A percentile compares a stretch with the other conserved stretches of the same genome.
Evolutionary conservation across 805 yeast species (phyloP).

Genomic region (Schizosaccharomyces pombe): DNA sequence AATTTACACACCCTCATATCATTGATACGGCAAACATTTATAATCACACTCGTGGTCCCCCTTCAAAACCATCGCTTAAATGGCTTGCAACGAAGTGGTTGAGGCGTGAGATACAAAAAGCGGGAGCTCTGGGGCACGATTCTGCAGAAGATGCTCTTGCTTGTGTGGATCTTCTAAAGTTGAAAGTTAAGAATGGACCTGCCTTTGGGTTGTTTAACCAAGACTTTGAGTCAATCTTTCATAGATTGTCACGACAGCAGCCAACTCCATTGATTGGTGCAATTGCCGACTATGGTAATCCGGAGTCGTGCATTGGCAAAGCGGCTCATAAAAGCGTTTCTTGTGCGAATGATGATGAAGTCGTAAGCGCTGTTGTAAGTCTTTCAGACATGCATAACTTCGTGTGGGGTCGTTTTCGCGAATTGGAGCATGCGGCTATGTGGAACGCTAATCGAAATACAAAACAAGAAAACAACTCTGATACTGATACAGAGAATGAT

Average conservation of each 20-base stretch:
- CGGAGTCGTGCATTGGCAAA: slow-evolving; percentile 15
- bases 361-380: slow-evolving; percentile 15
- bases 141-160: slow-evolving; percentile 68
- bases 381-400: slow-evolving; percentile 24
- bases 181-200: slow-evolving; percentile 44
- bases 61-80: slow-evolving; percentile 53
- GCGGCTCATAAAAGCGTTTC: slow-evolving; percentile 19
- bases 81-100: slow-evolving; percentile 40
- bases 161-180: slow-evolving; percentile 50
- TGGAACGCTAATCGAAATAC: slow-evolving; percentile 8
- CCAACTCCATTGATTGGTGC: slow-evolving; percentile 11
- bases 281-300: slow-evolving; percentile 17
- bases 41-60: slow-evolving; percentile 69
- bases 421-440: slow-evolving; percentile 26
- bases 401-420: slow-evolving; percentile 32
- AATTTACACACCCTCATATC: slow-evolving; percentile 44
- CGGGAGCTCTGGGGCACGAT: slow-evolving; percentile 51
- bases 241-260: slow-evolving; percentile 8
- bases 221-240: slow-evolving; percentile 10
- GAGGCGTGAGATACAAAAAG: slow-evolving; percentile 33
- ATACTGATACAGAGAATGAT: not conserved
- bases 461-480: not conserved
- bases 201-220: slow-evolving; percentile 30
- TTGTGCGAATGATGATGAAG: slow-evolving; percentile 38
- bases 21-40: slow-evolving; percentile 55